Conservation (phyloP, 257 asterid species). For the Primulina huaijiensis region DNA sequence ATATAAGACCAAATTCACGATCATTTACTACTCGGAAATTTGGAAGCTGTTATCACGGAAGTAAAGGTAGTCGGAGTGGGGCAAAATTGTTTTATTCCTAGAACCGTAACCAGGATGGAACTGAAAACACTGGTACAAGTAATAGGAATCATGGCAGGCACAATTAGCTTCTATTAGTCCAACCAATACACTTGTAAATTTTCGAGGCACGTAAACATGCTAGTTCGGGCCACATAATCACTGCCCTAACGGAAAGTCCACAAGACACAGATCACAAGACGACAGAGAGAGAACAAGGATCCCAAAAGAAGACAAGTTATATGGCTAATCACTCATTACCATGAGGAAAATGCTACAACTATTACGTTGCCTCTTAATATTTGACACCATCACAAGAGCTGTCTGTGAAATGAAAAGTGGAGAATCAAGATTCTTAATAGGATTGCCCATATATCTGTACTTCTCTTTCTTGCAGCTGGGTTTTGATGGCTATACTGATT, state of each 20-base stretch:
- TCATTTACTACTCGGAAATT: too few relatives aligned
- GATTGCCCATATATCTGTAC: neutral
- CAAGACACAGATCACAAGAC: neutral
- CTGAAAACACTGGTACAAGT: neutral
- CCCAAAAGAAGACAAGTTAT: neutral
- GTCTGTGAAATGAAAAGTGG: neutral
- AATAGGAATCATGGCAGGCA: neutral
- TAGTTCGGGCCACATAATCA: neutral
- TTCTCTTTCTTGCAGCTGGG: neutral
- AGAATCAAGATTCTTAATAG: neutral
- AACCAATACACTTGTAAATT: neutral
- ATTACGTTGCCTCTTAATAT: neutral
- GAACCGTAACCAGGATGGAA: neutral
- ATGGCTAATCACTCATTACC: neutral
- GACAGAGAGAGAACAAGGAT: neutral
- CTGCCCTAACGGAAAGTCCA: neutral
- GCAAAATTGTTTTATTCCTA: neutral
- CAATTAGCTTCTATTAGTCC: neutral
- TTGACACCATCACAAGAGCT: neutral
- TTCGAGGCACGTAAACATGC: too few relatives aligned
- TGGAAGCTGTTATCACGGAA: neutral
- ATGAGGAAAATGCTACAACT: neutral
- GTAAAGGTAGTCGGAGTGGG: neutral
- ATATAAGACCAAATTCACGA: too few relatives aligned
- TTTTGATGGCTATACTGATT: neutral